These are phyloP conservation scores for Silene noctiflora DNA, from an alignment of 179 eudicot species.

Conservation along the genomic window DNA sequence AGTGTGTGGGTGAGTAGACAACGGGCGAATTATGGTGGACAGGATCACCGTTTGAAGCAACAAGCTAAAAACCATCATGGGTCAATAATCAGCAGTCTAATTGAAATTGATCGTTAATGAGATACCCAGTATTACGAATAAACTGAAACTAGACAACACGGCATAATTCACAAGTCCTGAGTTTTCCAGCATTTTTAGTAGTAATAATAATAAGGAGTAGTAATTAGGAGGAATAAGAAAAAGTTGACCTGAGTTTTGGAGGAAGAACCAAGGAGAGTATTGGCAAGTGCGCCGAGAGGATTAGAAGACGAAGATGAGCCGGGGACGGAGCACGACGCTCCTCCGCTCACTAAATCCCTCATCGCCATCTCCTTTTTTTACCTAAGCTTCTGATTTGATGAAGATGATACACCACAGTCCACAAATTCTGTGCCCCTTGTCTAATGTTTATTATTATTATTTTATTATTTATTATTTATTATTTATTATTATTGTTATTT, in stretches of 20 bases:
- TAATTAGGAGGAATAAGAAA: neutral
- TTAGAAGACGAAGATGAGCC: constrained; percentile 68
- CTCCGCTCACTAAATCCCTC: constrained; percentile 76
- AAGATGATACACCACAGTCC: no score
- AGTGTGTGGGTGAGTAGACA: no score
- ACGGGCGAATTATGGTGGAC: no score
- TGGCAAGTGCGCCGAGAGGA: constrained; percentile 76
- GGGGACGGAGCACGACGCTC: constrained; percentile 59
- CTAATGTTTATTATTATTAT: no score
- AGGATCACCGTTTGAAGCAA: no score
- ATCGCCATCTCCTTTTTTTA: constrained; percentile 53
- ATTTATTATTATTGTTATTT: no score
- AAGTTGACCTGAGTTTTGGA: constrained; percentile 62
- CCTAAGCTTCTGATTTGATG: neutral
- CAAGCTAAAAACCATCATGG: no score
- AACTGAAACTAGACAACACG: neutral
- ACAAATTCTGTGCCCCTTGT: no score
- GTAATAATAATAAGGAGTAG: neutral
- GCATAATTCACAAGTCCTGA: neutral
- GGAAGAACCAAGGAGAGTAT: constrained; percentile 70
- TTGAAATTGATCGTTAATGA: no score
- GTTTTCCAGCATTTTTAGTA: neutral
- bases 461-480: no score
- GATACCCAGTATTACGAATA: neutral
- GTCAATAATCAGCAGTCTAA: no score